Conservation (phyloP, 768 basidiomycete genomes). For the Boletus barrowsii region DNA sequence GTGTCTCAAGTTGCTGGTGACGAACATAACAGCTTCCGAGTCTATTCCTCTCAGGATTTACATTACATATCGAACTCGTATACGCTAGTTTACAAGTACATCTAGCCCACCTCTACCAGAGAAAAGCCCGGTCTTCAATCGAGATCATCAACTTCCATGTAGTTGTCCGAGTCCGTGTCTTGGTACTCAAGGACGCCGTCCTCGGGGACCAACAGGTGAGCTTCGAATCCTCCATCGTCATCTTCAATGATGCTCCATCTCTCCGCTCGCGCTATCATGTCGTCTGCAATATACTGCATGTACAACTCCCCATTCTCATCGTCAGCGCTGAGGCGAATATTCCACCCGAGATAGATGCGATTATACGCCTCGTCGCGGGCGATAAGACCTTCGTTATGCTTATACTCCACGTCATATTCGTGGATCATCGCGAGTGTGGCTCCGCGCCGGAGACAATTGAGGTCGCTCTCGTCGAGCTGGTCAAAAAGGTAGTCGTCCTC, state of each 20-base stretch:
- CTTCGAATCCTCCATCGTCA: constrained; percentile 41
- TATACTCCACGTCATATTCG: constrained; percentile 52
- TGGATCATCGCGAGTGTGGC: constrained; percentile 58
- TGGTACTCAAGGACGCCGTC: constrained; percentile 34
- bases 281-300: constrained; percentile 39
- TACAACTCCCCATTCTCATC: constrained; percentile 41
- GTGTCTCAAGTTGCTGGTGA: too few relatives aligned
- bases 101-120: background rate
- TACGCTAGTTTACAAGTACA: constrained; percentile 8
- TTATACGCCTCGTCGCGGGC: constrained; percentile 42
- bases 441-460: constrained; percentile 54
- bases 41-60: too few relatives aligned
- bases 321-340: constrained; percentile 46
- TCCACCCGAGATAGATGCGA: constrained; percentile 66
- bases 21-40: too few relatives aligned
- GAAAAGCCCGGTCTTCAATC: constrained; percentile 1
- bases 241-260: constrained; percentile 37
- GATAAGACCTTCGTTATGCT: constrained; percentile 51
- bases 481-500: constrained; percentile 36
- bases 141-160: constrained; percentile 29
- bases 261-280: constrained; percentile 44
- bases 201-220: constrained; percentile 38
- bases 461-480: constrained; percentile 32
- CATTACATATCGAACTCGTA: too few relatives aligned
- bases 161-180: constrained; percentile 40